These are phyloP conservation scores for Periconia macrospinosa DNA, from an alignment of 2,329 filamentous ascomycete genomes.

Conservation along the genomic window DNA sequence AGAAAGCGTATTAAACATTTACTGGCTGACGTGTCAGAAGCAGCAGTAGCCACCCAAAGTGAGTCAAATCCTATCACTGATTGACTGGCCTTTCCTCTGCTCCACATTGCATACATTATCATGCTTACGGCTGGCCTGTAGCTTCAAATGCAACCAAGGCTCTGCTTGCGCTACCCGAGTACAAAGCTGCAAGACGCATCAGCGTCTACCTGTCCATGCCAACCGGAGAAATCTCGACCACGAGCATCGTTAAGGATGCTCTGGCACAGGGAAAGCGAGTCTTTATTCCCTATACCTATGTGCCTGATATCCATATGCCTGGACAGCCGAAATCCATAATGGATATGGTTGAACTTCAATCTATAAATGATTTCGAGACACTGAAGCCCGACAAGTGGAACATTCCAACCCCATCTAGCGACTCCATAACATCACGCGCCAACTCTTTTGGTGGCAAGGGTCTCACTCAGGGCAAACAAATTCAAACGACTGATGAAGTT, in stretches of 20 bases:
- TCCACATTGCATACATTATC: background rate
- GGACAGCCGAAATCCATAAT: conserved; percentile 69
- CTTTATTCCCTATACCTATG: conserved; percentile 88
- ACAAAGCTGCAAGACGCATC: conserved; percentile 72
- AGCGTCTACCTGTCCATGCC: conserved; percentile 96
- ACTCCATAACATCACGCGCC: conserved; percentile 66
- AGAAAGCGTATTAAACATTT: conserved; percentile 69
- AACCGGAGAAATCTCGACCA: conserved; percentile 80
- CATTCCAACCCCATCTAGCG: conserved; percentile 78
- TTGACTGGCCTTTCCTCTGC: background rate
- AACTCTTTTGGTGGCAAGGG: conserved; percentile 72
- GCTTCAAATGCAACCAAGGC: conserved; percentile 66
- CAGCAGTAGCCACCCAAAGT: conserved; percentile 72
- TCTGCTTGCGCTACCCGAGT: conserved; percentile 71
- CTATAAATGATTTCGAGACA: conserved; percentile 74
- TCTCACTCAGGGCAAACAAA: conserved; percentile 43
- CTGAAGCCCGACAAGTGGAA: conserved; percentile 84
- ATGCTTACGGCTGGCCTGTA: conserved; percentile 41
- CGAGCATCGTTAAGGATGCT: conserved; percentile 78
- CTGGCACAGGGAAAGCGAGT: conserved; percentile 77
- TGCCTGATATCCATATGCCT: conserved; percentile 44
- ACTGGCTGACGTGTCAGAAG: conserved; percentile 63
- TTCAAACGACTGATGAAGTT: conserved; percentile 17
- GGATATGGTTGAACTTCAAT: conserved; percentile 87
- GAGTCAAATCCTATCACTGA: conserved; percentile 35